Base-by-base conservation (phyloP, 441 rosid genomes). In the Dalechampia spathulata region DNA sequence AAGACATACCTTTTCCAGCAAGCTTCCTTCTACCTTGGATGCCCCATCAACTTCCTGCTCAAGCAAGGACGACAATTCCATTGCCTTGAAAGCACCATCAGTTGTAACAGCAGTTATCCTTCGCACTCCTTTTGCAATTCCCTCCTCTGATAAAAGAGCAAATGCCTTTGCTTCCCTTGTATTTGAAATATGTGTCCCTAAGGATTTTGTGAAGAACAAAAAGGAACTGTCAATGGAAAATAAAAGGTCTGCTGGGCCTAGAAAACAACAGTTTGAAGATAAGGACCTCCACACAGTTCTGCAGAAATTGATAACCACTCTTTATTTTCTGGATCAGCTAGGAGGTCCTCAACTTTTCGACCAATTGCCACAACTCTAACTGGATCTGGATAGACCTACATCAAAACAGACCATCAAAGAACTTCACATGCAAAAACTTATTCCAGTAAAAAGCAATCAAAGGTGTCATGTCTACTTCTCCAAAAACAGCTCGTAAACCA, bases 341-440 rank as follows among this genome's bases (percentile, higher is more conserved):
- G 64, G 50, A 94, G 87, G 59, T 87, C 95, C 65, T 87, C 96
- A 2, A 94, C 94, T 21, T 66, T 73, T 58, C 44, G 72, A 57
- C 99, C 97, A 67, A 94, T 80, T 55, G 97, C 72, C 49, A 90
- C 99, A 63, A 94, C 96, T 75, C 97, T 85, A 70, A 94, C 99
- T 47, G 97, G 96, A 65, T 90, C 96, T 42, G 96, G 97, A 77
- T 94, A 94, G 56, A 90, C 83, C 99, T 93, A 68, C 53, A 68
- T 27, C 48, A 51, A 45, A 58, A 39, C 30, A 69, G 25, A 22
- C 10, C 37, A 41, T 15, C 19, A 39, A 55, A 25, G 13, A 19
- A 14, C 13, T 16, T 10, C 22, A 37, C 1, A 38, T 3, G 20
- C 28, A 4, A 45, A 14, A 65, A 28, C 13, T 0, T 39, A 21